These are phyloP conservation scores for Codiaeum variegatum DNA, from an alignment of 441 rosid genomes.

Conservation along the genomic window DNA sequence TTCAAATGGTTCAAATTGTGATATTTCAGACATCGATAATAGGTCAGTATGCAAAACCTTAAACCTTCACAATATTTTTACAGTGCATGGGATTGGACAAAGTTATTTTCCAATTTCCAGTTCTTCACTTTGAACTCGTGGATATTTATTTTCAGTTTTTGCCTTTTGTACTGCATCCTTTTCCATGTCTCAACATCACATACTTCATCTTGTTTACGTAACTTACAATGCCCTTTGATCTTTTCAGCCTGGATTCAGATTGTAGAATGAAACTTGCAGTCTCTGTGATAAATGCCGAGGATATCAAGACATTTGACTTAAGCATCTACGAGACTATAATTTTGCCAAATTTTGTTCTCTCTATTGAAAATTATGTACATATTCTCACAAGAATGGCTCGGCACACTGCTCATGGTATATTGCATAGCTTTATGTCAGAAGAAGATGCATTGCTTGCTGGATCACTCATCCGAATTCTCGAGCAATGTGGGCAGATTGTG, in stretches of 20 bases:
- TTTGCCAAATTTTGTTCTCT: slow-evolving; percentile 39
- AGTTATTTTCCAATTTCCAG: background rate
- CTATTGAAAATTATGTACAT: slow-evolving; percentile 31
- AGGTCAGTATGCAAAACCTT: slow-evolving; percentile 31
- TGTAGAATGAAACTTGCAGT: slow-evolving; percentile 27
- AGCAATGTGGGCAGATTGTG: slow-evolving; percentile 49
- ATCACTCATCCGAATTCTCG: slow-evolving; percentile 40
- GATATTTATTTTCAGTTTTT: background rate
- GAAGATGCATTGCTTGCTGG: slow-evolving; percentile 34
- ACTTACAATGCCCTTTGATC: background rate
- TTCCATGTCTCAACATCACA: background rate
- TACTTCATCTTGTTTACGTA: background rate
- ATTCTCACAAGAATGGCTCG: slow-evolving; percentile 57
- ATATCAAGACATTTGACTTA: slow-evolving; percentile 29
- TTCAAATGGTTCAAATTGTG: slow-evolving; percentile 20
- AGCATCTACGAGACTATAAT: slow-evolving; percentile 38
- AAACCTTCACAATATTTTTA: background rate
- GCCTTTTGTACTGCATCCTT: background rate
- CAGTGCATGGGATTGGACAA: background rate
- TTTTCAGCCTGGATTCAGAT: slow-evolving; percentile 29
- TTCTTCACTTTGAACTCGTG: background rate
- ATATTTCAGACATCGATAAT: slow-evolving; percentile 26
- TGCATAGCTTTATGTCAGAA: slow-evolving; percentile 45
- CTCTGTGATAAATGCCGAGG: slow-evolving; percentile 32
- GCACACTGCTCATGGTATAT: slow-evolving; percentile 32